A percentile compares a stretch with the other conserved stretches of the same genome.
These are phyloP conservation scores for Fusarium acutatum DNA, from an alignment of 2,329 filamentous ascomycete genomes.

Conservation along the genomic window DNA sequence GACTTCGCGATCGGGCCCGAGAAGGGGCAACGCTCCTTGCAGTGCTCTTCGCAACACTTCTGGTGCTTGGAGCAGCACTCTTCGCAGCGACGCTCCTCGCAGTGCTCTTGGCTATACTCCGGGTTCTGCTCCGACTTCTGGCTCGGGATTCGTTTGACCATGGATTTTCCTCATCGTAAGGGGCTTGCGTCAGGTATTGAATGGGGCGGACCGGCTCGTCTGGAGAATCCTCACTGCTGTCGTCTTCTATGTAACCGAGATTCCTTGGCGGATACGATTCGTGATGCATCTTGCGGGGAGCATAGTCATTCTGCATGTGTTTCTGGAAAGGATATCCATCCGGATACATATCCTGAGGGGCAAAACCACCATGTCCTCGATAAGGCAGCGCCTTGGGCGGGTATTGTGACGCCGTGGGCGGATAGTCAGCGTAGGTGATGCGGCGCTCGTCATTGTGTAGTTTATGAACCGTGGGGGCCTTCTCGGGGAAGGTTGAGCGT, in stretches of 20 bases:
- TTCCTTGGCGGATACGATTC: conserved; percentile 34
- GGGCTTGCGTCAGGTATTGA: conserved; percentile 37
- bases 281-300: conserved; percentile 35
- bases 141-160: conserved; percentile 17
- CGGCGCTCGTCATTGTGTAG: conserved; percentile 32
- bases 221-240: conserved; percentile 39
- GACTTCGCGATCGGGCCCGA: conserved; percentile 42
- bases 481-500: conserved; percentile 58
- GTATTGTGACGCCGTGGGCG: conserved; percentile 26
- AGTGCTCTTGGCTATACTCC: conserved; percentile 27
- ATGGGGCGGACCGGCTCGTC: conserved; percentile 27
- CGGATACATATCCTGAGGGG: conserved; percentile 30
- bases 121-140: conserved; percentile 31
- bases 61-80: conserved; percentile 30
- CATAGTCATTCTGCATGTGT: conserved; percentile 29
- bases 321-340: conserved; percentile 37
- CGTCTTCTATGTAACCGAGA: conserved; percentile 40
- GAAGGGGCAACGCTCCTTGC: conserved; percentile 34
- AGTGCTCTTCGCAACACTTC: conserved; percentile 31
- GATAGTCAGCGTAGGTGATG: conserved; percentile 30
- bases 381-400: conserved; percentile 35
- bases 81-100: conserved; percentile 25
- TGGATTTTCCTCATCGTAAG: conserved; percentile 30
- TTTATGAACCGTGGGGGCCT: conserved; percentile 43
- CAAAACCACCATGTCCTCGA: conserved; percentile 30